Evolutionary conservation across 2,329 filamentous ascomycete genomes (phyloP), one percentile per base, ranked within the genome.

Genomic region (Lasiodiplodia hormozganensis): DNA sequence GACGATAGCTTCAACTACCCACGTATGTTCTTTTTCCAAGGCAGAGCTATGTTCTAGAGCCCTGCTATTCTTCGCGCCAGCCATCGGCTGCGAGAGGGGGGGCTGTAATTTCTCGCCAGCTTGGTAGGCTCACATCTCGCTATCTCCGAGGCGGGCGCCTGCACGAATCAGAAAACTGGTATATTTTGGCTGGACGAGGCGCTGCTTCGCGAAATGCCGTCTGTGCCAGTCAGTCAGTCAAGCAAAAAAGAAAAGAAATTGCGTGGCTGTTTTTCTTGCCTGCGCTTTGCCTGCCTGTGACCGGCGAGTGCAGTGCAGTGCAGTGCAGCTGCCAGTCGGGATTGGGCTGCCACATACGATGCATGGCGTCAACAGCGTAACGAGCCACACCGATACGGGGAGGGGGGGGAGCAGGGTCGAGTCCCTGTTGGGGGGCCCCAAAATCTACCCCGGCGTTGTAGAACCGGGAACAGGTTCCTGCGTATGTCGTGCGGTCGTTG

Each of bases 181-280:
- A 60, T 60, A 47, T 47, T 60, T 28, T 47, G 57, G 57, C 57
- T 60, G 57, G 57, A 60, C 25, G 36, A 16, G 12, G 23, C 51
- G 23, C 23, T 0, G 23, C 12, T 10, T 34, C 31, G 31, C 31
- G 31, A 34, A 34, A 34, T 34, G 31, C 31, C 31, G 31, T 34
- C 3, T 31, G 31, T 34, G 8, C 8, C 28, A 28, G 28, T 28
- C 28, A 28, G 28, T 28, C 11, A 12, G 21, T 53, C 23, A 12
- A 53, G 12, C 14, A 40, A n/a, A 47, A 47, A 47, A 21, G n/a
- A 47, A 47, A 47, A 10, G 18, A 47, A 47, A 16, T 16, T 12
- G 43, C 31, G 31, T 34, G 31, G 31, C 31, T 34, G 31, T 10
- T n/a, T 21, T n/a, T 16, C 40, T 7, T 14, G 12, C 18, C 0